Percentiles rank a stretch among this genome's conserved stretches.
Evolutionary conservation across 768 basidiomycete genomes (phyloP).

Genomic region (Tricholoma matsutake): DNA sequence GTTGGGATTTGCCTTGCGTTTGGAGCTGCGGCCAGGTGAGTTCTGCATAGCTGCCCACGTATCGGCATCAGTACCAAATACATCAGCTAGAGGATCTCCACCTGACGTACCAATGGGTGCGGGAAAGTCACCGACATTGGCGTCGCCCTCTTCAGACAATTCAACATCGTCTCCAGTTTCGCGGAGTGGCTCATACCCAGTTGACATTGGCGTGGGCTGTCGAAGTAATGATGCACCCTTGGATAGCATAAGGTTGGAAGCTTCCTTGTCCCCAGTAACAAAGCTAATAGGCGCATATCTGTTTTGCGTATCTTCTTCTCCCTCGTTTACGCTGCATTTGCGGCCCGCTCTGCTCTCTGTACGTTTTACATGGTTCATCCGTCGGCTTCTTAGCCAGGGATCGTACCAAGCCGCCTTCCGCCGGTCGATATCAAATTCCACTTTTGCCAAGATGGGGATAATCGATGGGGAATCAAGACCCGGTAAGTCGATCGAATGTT

Average conservation of each 20-base stretch:
- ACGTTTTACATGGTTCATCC: slow-evolving; percentile 58
- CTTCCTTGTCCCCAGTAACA: slow-evolving; percentile 49
- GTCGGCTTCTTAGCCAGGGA: slow-evolving; percentile 73
- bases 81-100: slow-evolving; percentile 54
- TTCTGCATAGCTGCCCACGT: slow-evolving; percentile 55
- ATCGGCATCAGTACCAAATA: slow-evolving; percentile 66
- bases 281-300: slow-evolving; percentile 44
- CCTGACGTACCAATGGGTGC: slow-evolving; percentile 34
- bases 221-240: slow-evolving; percentile 15
- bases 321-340: slow-evolving; percentile 18
- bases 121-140: slow-evolving; percentile 35
- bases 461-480: slow-evolving; percentile 62
- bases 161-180: slow-evolving; percentile 17
- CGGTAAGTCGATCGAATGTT: slow-evolving; percentile 58
- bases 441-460: slow-evolving; percentile 85
- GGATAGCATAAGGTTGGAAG: slow-evolving; percentile 33
- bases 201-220: slow-evolving; percentile 12
- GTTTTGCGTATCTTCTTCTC: slow-evolving; percentile 15
- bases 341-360: slow-evolving; percentile 38
- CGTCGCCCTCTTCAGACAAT: slow-evolving; percentile 23
- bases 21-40: slow-evolving; percentile 24
- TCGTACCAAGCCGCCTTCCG: slow-evolving; percentile 81
- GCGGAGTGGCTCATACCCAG: slow-evolving; percentile 35
- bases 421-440: slow-evolving; percentile 92
- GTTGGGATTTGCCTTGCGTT: slow-evolving; percentile 38